Conservation (phyloP, 2,329 filamentous ascomycete genomes). For the Colletotrichum lindemuthianum region DNA sequence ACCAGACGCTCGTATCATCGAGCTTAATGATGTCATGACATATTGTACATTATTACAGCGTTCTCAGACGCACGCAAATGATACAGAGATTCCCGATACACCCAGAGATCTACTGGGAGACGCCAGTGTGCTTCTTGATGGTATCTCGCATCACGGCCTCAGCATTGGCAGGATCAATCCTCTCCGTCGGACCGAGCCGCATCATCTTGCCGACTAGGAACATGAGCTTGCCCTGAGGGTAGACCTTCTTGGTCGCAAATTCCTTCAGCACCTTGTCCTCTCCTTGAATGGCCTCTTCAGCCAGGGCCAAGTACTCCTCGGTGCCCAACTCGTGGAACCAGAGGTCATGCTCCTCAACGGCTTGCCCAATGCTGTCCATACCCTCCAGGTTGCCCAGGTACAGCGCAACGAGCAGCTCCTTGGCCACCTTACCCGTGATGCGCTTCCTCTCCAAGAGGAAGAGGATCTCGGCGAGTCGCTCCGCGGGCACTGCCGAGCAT, state of each 20-base stretch:
- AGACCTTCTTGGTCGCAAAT: conserved; percentile 55
- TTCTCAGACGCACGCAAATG: conserved; percentile 8
- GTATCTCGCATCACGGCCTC: conserved; percentile 55
- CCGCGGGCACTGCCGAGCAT: conserved; percentile 56
- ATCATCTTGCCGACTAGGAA: conserved; percentile 70
- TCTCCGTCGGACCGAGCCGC: conserved; percentile 61
- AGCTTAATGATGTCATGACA: conserved; percentile 20
- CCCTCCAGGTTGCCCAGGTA: conserved; percentile 58
- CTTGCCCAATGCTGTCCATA: conserved; percentile 49
- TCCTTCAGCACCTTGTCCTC: conserved; percentile 59
- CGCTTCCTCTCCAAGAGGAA: conserved; percentile 56
- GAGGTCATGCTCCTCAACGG: conserved; percentile 57
- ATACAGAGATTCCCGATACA: neutral
- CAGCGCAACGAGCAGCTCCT: conserved; percentile 65
- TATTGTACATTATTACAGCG: conserved; percentile 26
- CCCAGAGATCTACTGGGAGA: neutral
- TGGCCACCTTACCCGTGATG: conserved; percentile 67
- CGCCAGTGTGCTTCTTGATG: conserved; percentile 39
- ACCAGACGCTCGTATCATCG: conserved; percentile 15
- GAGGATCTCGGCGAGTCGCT: conserved; percentile 61
- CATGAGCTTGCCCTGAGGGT: conserved; percentile 69
- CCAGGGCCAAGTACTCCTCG: conserved; percentile 60
- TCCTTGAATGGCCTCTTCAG: conserved; percentile 53
- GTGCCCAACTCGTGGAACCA: conserved; percentile 65
- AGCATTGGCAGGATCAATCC: conserved; percentile 63